phyloP scores from a whole-genome alignment of 192 early-diverging fungal genomes.

The Rhizophagus clarus region DNA sequence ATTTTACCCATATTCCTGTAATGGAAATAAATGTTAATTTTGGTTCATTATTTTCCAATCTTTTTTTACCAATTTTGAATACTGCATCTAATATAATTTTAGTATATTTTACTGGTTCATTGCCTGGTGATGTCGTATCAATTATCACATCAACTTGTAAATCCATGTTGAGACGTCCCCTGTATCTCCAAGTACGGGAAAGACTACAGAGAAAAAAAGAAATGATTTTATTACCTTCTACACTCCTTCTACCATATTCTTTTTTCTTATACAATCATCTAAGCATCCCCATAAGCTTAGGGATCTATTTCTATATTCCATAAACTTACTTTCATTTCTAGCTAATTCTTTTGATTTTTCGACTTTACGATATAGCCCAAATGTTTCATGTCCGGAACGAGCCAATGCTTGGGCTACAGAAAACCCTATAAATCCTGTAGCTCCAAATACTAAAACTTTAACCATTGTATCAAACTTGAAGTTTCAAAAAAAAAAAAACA shows the following conservation, averaged over 20 bases:
- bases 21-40: slow-evolving; percentile 40
- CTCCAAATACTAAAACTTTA: slow-evolving; percentile 45
- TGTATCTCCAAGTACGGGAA: slow-evolving; percentile 27
- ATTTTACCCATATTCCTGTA: slow-evolving; percentile 39
- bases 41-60: slow-evolving; percentile 13
- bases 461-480: slow-evolving; percentile 28
- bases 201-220: slow-evolving; percentile 13
- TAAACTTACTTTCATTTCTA: slow-evolving; percentile 33
- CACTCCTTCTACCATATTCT: too few relatives aligned
- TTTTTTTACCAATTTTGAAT: slow-evolving; percentile 35
- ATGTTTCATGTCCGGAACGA: slow-evolving; percentile 40
- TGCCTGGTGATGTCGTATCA: slow-evolving; percentile 32
- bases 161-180: slow-evolving; percentile 25
- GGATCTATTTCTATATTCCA: too few relatives aligned
- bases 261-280: too few relatives aligned
- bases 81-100: slow-evolving; percentile 34
- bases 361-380: slow-evolving; percentile 36
- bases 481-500: not conserved
- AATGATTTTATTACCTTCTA: not conserved
- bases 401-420: slow-evolving; percentile 38
- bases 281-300: too few relatives aligned
- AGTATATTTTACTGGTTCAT: not conserved
- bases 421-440: slow-evolving; percentile 44
- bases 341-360: slow-evolving; percentile 30
- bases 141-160: slow-evolving; percentile 36